Evolutionary conservation across 2,329 filamentous ascomycete genomes (phyloP).

Genomic region (Trichophyton benhamiae): DNA sequence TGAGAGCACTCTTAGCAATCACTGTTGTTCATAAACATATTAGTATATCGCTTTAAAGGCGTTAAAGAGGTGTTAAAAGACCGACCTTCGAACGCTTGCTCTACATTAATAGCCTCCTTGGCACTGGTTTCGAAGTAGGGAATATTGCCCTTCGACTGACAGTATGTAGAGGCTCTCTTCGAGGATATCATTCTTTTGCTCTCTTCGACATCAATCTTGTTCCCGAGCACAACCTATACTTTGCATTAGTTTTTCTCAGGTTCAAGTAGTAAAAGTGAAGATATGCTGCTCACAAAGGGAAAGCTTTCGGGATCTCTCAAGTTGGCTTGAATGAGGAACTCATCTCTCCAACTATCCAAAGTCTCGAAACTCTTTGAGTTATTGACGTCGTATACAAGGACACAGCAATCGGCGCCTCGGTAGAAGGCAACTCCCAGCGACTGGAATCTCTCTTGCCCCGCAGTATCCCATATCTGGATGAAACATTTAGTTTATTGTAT

Average conservation of each 20-base stretch:
- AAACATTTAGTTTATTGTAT: background rate
- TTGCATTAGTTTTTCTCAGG: constrained; percentile 7
- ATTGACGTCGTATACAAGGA: constrained; percentile 99
- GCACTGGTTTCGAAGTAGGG: constrained; percentile 99
- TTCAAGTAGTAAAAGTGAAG: background rate
- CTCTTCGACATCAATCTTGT: constrained; percentile 98
- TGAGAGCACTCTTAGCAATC: constrained; percentile 87
- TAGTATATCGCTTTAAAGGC: background rate
- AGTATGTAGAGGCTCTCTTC: constrained; percentile 94
- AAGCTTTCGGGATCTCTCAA: constrained; percentile 95
- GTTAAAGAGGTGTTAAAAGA: background rate
- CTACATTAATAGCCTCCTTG: constrained; percentile 96
- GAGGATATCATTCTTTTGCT: constrained; percentile 93
- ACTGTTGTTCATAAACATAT: constrained; percentile 44
- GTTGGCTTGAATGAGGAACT: constrained; percentile 94
- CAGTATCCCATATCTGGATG: constrained; percentile 92
- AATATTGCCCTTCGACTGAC: constrained; percentile 91
- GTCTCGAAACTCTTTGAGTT: constrained; percentile 99
- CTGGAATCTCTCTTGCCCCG: constrained; percentile 97
- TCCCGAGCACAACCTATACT: constrained; percentile 74
- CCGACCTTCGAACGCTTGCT: constrained; percentile 66
- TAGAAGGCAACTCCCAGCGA: constrained; percentile 99
- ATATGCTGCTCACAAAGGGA: constrained; percentile 61
- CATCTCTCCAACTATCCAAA: constrained; percentile 94
- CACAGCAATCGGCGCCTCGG: constrained; percentile 96